phyloP scores from a whole-genome alignment of 148 eudicot species.

The Chenopodium berlandieri region DNA sequence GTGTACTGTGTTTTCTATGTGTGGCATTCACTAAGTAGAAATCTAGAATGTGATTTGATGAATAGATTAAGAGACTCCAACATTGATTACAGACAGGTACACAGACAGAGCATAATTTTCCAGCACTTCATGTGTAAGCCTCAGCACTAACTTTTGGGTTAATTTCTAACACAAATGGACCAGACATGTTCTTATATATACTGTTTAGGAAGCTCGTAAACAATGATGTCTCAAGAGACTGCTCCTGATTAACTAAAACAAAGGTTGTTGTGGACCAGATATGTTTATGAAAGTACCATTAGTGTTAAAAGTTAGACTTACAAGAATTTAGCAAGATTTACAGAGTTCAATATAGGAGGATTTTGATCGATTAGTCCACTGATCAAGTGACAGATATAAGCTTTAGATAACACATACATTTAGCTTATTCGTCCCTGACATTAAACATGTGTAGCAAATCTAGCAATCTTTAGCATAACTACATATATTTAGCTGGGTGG shows the following conservation, averaged over 20 bases:
- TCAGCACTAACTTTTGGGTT: background rate
- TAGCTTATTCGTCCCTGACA: background rate
- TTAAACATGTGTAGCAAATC: background rate
- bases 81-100: conserved; percentile 5
- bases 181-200: background rate
- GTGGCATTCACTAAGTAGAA: background rate
- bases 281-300: background rate
- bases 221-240: background rate
- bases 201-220: background rate
- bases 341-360: background rate
- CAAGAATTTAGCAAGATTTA: background rate
- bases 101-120: background rate
- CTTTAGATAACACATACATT: background rate
- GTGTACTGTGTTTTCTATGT: background rate
- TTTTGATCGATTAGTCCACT: background rate
- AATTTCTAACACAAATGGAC: background rate
- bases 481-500: background rate
- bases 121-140: background rate
- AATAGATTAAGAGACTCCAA: background rate
- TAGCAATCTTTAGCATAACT: background rate
- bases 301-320: background rate
- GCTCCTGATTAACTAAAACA: background rate
- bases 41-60: background rate
- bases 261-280: background rate
- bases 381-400: background rate